phyloP scores from a whole-genome alignment of 148 eudicot genomes.

The Diospyros lotus region DNA sequence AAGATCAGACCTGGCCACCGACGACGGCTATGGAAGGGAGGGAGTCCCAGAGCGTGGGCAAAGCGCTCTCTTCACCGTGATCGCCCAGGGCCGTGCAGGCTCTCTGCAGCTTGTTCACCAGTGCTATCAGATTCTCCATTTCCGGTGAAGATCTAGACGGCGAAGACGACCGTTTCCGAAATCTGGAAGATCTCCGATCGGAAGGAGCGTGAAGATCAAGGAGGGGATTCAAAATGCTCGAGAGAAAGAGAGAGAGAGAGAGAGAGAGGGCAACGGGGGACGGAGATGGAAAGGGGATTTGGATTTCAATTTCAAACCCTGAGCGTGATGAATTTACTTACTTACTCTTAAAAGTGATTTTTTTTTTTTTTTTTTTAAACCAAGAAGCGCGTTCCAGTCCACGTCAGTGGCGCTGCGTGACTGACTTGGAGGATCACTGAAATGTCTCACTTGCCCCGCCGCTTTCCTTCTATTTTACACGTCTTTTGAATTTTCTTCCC shows the following conservation, averaged over 20 bases:
- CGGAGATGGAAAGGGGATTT: not conserved
- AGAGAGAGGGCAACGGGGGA: not conserved
- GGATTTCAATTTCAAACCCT: too few species aligned
- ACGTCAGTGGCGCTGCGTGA: too few species aligned
- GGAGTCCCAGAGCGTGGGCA: conserved; percentile 99
- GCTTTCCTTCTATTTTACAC: too few species aligned
- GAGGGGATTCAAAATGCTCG: not conserved
- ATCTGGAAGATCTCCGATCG: not conserved
- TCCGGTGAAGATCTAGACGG: not conserved
- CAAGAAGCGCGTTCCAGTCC: too few species aligned
- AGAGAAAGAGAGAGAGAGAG: conserved; percentile 4
- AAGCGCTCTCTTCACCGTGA: conserved; percentile 84
- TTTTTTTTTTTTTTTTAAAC: too few species aligned
- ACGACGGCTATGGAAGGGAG: conserved; percentile 97
- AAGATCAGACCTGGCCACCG: conserved; percentile 84
- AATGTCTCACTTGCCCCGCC: too few species aligned
- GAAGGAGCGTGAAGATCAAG: not conserved
- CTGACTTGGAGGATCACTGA: too few species aligned
- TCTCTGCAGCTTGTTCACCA: conserved; percentile 86
- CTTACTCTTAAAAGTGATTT: too few species aligned
- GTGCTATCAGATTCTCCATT: conserved; percentile 77
- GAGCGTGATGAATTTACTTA: too few species aligned
- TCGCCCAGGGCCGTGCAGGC: conserved; percentile 97
- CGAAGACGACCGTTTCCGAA: conserved; percentile 2
- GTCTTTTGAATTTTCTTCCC: too few species aligned